Evolutionary conservation across 75 land plant genomes (phyloP).

Genomic region (Cupressus sempervirens): DNA sequence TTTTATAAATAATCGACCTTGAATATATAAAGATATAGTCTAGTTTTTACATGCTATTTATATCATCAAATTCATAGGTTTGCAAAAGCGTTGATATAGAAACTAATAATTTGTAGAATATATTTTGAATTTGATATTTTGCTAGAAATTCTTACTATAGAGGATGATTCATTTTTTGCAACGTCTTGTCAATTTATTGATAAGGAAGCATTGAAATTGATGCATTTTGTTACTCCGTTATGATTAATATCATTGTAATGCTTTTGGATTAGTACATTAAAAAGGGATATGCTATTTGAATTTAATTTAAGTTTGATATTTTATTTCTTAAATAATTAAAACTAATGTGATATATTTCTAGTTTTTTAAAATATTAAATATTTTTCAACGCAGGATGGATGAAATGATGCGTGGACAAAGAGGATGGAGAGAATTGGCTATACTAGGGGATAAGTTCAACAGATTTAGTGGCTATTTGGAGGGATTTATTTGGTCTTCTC

Average conservation of each 20-base stretch:
- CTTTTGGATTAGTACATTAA: not conserved
- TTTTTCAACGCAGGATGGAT: constrained; percentile 77
- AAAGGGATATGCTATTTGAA: not conserved
- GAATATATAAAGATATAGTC: not conserved
- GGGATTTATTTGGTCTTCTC: constrained; percentile 69
- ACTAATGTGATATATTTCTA: not conserved
- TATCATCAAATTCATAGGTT: not conserved
- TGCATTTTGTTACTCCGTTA: not conserved
- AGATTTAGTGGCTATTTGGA: constrained; percentile 71
- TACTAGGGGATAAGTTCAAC: constrained; percentile 70
- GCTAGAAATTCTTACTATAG: not conserved
- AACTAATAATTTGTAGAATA: not conserved
- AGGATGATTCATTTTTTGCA: not conserved
- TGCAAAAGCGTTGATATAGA: not conserved
- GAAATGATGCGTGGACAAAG: constrained; percentile 95
- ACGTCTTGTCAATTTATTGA: not conserved
- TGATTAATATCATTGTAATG: not conserved
- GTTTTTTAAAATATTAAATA: not conserved
- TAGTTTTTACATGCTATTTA: not conserved
- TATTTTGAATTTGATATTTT: not conserved
- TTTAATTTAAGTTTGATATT: not conserved
- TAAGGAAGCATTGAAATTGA: not conserved
- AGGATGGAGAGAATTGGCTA: constrained; percentile 87
- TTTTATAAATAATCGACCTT: not conserved
- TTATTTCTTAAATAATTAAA: not conserved